A percentile compares a stretch with the other conserved stretches of the same genome.
Conservation (phyloP, 331 rosid genomes). For the Stylosanthes scabra region DNA sequence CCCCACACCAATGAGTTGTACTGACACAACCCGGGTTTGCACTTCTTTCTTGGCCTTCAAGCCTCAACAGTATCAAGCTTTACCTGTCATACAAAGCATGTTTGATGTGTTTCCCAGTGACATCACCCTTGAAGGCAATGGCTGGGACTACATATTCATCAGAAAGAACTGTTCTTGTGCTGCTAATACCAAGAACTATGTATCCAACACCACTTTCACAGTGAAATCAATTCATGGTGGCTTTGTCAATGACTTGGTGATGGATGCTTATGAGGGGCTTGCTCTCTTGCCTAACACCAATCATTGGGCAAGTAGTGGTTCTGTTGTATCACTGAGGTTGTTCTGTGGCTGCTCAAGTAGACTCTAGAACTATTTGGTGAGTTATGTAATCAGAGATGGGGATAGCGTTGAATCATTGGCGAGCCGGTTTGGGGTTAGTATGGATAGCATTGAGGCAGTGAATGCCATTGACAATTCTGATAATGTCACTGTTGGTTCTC, state of each 20-base stretch:
- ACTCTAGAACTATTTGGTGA: slow-evolving; percentile 89
- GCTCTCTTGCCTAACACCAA: slow-evolving; percentile 69
- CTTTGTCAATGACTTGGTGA: slow-evolving; percentile 64
- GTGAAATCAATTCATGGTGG: slow-evolving; percentile 71
- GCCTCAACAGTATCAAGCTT: slow-evolving; percentile 65
- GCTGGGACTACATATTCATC: slow-evolving; percentile 66
- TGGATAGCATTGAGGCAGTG: slow-evolving; percentile 88
- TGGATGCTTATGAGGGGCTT: slow-evolving; percentile 82
- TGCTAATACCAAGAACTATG: slow-evolving; percentile 56
- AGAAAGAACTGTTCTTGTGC: slow-evolving; percentile 91
- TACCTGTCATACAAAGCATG: slow-evolving; percentile 76
- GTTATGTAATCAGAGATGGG: slow-evolving; percentile 92
- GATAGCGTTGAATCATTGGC: slow-evolving; percentile 86
- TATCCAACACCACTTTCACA: slow-evolving; percentile 77
- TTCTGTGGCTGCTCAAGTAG: slow-evolving; percentile 93
- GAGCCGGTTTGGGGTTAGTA: slow-evolving; percentile 94
- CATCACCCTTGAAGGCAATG: slow-evolving; percentile 76
- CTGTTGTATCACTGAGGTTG: slow-evolving; percentile 81
- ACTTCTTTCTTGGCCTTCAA: slow-evolving; percentile 88
- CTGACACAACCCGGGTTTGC: slow-evolving; percentile 79
- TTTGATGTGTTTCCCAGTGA: slow-evolving; percentile 85
- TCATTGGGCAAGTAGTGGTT: slow-evolving; percentile 55
- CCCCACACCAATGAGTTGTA: slow-evolving; percentile 74
- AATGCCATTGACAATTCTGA: slow-evolving; percentile 84
- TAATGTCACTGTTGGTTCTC: slow-evolving; percentile 84